Percentiles rank a stretch among this genome's conserved stretches.
Evolutionary conservation across 352 stramenopile species (phyloP).

Genomic region (Globisporangium nagaii): DNA sequence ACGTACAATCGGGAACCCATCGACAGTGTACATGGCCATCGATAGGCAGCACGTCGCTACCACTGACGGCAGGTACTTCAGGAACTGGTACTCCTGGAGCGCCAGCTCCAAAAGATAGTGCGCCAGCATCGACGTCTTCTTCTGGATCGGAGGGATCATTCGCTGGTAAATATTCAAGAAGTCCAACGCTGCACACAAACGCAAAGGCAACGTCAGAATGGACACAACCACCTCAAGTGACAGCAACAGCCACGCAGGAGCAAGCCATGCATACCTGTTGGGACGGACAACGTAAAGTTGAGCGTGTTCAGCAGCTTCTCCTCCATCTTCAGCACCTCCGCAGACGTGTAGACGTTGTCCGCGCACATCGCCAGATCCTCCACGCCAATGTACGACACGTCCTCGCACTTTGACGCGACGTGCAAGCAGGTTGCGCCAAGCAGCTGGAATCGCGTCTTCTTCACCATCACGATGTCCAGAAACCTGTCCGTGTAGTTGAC

Average conservation of each 20-base stretch:
- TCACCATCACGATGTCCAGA: slow-evolving; percentile 85
- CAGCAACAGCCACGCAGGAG: neutral
- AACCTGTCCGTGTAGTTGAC: slow-evolving; percentile 90
- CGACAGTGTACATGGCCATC: slow-evolving; percentile 82
- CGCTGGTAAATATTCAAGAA: slow-evolving; percentile 89
- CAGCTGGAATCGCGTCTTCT: slow-evolving; percentile 86
- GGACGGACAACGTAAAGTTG: slow-evolving; percentile 88
- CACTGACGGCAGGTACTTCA: slow-evolving; percentile 81
- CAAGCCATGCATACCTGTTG: slow-evolving; percentile 50
- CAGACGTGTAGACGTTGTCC: slow-evolving; percentile 88
- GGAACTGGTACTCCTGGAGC: slow-evolving; percentile 86
- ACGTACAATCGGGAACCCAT: slow-evolving; percentile 70
- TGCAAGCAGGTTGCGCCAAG: slow-evolving; percentile 88
- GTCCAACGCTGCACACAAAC: slow-evolving; percentile 51
- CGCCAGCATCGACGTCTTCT: slow-evolving; percentile 84
- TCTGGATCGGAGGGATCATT: slow-evolving; percentile 80
- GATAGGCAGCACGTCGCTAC: slow-evolving; percentile 80
- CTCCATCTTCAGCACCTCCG: slow-evolving; percentile 89
- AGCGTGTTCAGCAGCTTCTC: slow-evolving; percentile 90
- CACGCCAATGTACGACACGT: slow-evolving; percentile 91
- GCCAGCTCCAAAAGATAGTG: slow-evolving; percentile 86
- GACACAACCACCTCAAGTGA: slow-evolving; percentile 3
- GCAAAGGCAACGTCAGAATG: neutral
- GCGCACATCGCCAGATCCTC: slow-evolving; percentile 89
- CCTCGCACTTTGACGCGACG: slow-evolving; percentile 89